A percentile compares a stretch with the other conserved stretches of the same genome.
These are phyloP conservation scores for Calophaca sinica DNA, from an alignment of 306 rosid genomes.

Conservation along the genomic window DNA sequence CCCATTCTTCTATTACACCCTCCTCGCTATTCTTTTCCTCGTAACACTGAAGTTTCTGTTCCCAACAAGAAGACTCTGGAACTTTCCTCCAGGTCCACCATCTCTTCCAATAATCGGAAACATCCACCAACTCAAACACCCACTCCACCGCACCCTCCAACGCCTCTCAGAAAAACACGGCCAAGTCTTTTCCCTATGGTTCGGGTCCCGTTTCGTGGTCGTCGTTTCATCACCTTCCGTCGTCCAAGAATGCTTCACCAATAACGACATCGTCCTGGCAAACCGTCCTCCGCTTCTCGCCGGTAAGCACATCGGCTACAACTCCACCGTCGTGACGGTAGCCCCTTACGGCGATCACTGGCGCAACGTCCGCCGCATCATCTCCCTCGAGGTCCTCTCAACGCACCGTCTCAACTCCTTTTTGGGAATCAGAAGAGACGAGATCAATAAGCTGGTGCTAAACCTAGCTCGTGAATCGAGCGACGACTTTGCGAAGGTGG, in stretches of 20 bases:
- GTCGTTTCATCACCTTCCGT: conserved; percentile 40
- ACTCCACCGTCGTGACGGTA: conserved; percentile 18
- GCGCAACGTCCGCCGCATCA: conserved; percentile 46
- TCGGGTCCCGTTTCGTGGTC: conserved; percentile 42
- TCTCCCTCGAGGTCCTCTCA: conserved; percentile 40
- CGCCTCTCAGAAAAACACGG: conserved; percentile 36
- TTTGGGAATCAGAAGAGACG: conserved; percentile 28
- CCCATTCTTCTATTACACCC: conserved; percentile 11
- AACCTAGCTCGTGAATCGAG: neutral
- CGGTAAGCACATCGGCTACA: conserved; percentile 42
- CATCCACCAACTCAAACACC: conserved; percentile 41
- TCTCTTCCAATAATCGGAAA: conserved; percentile 44
- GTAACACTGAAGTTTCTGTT: conserved; percentile 18
- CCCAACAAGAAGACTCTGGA: conserved; percentile 25
- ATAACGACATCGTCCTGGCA: conserved; percentile 39
- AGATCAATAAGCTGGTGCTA: conserved; percentile 2
- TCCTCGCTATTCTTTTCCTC: conserved; percentile 8
- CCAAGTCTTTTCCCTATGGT: conserved; percentile 41
- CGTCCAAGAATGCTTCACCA: conserved; percentile 46
- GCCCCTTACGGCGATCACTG: conserved; percentile 48
- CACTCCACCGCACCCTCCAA: conserved; percentile 41
- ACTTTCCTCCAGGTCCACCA: conserved; percentile 46
- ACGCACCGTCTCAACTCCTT: conserved; percentile 43
- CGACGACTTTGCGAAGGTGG: conserved; percentile 20
- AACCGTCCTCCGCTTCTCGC: conserved; percentile 41